phyloP scores from a whole-genome alignment of 495 filamentous ascomycete genomes.

The Ramalina peruviana region DNA sequence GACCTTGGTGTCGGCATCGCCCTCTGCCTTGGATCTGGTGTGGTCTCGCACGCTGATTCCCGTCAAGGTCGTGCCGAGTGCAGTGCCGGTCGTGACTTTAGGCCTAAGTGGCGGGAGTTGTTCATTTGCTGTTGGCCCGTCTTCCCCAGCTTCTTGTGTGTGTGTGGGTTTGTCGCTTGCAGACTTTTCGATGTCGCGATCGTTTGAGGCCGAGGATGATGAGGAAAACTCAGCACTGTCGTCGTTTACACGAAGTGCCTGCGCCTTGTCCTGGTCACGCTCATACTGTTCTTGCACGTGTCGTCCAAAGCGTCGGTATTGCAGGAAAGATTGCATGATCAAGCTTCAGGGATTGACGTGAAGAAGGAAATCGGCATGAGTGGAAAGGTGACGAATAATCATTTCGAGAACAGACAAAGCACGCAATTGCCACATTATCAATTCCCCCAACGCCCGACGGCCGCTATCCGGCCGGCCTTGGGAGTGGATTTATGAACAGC shows the following conservation, averaged over 20 bases:
- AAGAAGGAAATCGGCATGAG: no score
- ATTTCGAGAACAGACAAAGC: no score
- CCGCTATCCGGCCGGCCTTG: no score
- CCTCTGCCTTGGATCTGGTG: conserved; percentile 17
- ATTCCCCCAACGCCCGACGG: no score
- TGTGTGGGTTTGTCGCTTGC: background rate
- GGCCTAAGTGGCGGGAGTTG: conserved; percentile 6
- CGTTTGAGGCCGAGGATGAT: background rate
- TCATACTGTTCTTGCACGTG: conserved; percentile 22
- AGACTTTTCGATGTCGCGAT: background rate
- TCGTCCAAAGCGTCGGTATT: conserved; percentile 27
- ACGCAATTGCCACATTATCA: no score
- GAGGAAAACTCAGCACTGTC: background rate
- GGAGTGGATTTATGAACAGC: no score
- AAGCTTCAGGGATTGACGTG: no score
- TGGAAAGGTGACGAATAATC: no score
- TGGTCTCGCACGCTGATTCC: conserved; percentile 27
- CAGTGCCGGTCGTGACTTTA: conserved; percentile 18
- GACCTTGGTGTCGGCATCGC: conserved; percentile 25
- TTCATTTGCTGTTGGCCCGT: background rate
- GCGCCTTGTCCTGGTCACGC: conserved; percentile 9
- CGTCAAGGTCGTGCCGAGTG: conserved; percentile 21
- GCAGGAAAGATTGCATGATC: conserved; percentile 25
- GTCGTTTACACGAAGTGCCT: background rate
- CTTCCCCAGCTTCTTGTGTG: background rate